These are phyloP conservation scores for Fusarium sp. DNA, from an alignment of 2,329 filamentous ascomycete genomes.

Conservation along the genomic window DNA sequence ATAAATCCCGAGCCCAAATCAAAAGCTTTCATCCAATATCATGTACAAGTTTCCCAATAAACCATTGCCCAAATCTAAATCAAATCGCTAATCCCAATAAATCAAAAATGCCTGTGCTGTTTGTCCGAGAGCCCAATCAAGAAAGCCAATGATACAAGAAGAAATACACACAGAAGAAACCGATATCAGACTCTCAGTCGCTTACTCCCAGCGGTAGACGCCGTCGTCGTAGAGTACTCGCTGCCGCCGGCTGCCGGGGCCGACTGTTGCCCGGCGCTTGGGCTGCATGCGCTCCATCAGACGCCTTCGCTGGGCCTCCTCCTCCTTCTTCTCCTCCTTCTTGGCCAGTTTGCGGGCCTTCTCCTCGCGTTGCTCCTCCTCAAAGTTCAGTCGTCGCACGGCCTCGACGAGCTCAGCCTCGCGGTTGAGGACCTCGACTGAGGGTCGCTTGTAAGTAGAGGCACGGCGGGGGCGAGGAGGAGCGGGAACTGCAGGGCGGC, in stretches of 20 bases:
- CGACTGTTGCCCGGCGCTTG: conserved; percentile 52
- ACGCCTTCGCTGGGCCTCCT: conserved; percentile 54
- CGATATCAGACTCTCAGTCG: not conserved
- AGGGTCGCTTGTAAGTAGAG: conserved; percentile 39
- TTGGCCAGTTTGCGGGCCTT: conserved; percentile 44
- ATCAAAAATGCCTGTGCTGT: conserved; percentile 14
- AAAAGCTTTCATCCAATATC: not conserved
- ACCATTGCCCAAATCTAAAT: conserved; percentile 22
- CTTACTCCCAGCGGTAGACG: conserved; percentile 56
- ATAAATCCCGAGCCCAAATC: not conserved
- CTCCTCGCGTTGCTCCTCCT: conserved; percentile 48
- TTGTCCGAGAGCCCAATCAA: conserved; percentile 1
- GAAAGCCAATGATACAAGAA: conserved; percentile 39
- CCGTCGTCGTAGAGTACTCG: conserved; percentile 54
- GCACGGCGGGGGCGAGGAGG: conserved; percentile 38
- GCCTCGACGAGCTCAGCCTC: conserved; percentile 51
- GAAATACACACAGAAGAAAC: conserved; percentile 12
- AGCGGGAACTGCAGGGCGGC: conserved; percentile 50
- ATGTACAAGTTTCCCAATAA: conserved; percentile 8
- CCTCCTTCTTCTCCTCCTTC: conserved; percentile 48
- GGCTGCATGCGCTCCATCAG: conserved; percentile 57
- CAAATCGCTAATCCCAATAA: conserved; percentile 24
- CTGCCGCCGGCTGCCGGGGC: conserved; percentile 51
- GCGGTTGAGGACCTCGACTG: conserved; percentile 39
- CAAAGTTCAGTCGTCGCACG: conserved; percentile 49